Conservation (phyloP, 2,329 filamentous ascomycete genomes). For the Neonectria neomacrospora region DNA sequence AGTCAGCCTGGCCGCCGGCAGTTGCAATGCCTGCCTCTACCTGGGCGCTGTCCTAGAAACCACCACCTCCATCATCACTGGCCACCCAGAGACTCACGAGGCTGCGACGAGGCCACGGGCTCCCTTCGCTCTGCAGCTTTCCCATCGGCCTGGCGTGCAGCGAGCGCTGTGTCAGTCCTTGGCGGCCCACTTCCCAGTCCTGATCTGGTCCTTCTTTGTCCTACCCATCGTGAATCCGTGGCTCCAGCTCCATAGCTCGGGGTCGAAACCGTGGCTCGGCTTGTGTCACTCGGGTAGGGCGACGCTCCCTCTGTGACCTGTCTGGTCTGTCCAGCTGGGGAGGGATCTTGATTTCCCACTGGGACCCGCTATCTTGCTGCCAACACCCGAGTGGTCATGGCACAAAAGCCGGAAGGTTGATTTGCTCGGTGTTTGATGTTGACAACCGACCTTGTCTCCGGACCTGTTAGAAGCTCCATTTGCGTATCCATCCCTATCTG, state of each 20-base stretch:
- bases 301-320: neutral
- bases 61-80: neutral
- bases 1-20: slow-evolving; percentile 9
- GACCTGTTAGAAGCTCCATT: slow-evolving; percentile 1
- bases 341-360: slow-evolving; percentile 32
- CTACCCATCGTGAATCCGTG: slow-evolving; percentile 27
- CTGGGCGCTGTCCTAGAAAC: slow-evolving; percentile 3
- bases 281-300: slow-evolving; percentile 36
- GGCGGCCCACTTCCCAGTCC: slow-evolving; percentile 33
- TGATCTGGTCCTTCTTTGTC: slow-evolving; percentile 22
- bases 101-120: neutral
- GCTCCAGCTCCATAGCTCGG: slow-evolving; percentile 33
- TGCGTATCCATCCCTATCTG: slow-evolving; percentile 12
- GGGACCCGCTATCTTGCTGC: slow-evolving; percentile 30
- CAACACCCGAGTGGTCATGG: slow-evolving; percentile 26
- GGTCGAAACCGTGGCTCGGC: slow-evolving; percentile 44
- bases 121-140: slow-evolving; percentile 16
- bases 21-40: slow-evolving; percentile 18
- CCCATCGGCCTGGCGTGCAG: slow-evolving; percentile 37
- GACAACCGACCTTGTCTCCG: slow-evolving; percentile 26
- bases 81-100: slow-evolving; percentile 3
- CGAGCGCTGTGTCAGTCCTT: slow-evolving; percentile 23
- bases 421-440: slow-evolving; percentile 41
- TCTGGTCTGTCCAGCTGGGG: slow-evolving; percentile 17
- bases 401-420: slow-evolving; percentile 21